These are phyloP conservation scores for Yamadazyma membranifaciens DNA, from an alignment of 1,139 yeast species.

Conservation along the genomic window DNA sequence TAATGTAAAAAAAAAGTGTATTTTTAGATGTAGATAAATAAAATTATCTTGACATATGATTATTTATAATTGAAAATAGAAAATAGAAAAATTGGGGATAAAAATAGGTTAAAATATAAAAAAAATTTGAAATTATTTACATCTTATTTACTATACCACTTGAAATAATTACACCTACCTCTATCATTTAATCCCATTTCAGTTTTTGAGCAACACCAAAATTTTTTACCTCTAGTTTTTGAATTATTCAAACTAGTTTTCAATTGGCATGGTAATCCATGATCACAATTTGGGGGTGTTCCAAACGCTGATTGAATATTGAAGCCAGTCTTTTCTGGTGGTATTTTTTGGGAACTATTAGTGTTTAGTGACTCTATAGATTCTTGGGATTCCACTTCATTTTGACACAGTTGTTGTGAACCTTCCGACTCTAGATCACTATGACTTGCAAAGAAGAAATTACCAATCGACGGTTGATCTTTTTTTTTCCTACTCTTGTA, in stretches of 20 bases:
- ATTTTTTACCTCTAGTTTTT: conserved; percentile 50
- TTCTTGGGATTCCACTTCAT: neutral
- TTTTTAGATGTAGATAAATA: conserved; percentile 2
- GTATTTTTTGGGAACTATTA: neutral
- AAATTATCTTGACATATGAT: neutral
- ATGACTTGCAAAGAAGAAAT: conserved; percentile 14
- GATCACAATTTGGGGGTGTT: conserved; percentile 50
- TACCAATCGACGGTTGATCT: conserved; percentile 17
- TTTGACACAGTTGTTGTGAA: neutral
- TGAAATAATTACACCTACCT: conserved; percentile 31
- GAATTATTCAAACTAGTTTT: conserved; percentile 46
- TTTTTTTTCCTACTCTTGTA: conserved; percentile 12
- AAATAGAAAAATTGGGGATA: neutral
- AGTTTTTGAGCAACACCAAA: conserved; percentile 54
- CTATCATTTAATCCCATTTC: conserved; percentile 17
- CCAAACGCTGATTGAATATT: conserved; percentile 23
- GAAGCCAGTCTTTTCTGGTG: neutral
- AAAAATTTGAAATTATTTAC: conserved; percentile 1
- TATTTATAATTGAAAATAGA: conserved; percentile 1
- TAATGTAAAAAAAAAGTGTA: conserved; percentile 5
- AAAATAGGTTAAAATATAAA: neutral
- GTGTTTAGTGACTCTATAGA: neutral
- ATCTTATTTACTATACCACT: conserved; percentile 25
- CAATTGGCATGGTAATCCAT: conserved; percentile 46
- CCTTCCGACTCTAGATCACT: conserved; percentile 6